These are phyloP conservation scores for Globisporangium alternatum DNA, from an alignment of 352 stramenopile species.

Conservation along the genomic window DNA sequence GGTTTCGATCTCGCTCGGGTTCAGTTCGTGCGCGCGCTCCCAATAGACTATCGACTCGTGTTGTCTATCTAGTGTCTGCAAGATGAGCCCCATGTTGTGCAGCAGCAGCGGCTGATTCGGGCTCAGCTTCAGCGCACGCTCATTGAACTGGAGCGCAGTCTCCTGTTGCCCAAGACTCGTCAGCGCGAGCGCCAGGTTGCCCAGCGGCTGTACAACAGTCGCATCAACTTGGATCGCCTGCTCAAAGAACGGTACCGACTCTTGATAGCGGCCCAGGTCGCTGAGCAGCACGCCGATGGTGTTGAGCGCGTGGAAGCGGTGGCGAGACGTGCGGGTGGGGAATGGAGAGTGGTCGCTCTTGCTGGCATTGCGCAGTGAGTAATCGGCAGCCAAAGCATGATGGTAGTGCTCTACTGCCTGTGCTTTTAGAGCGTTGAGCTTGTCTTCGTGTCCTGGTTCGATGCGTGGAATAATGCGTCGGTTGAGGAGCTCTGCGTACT, in stretches of 20 bases:
- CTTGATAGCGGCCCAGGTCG: constrained; percentile 2
- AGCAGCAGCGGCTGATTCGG: constrained; percentile 22
- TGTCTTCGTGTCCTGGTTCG: background rate
- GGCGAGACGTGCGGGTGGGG: background rate
- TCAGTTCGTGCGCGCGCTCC: constrained; percentile 6
- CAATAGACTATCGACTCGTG: constrained; percentile 16
- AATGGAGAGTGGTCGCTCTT: background rate
- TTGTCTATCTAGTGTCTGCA: constrained; percentile 6
- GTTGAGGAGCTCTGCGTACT: constrained; percentile 18
- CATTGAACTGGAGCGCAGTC: constrained; percentile 14
- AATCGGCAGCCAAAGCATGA: background rate
- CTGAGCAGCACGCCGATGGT: constrained; percentile 25
- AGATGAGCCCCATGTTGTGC: constrained; percentile 28
- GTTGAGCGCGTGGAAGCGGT: constrained; percentile 23
- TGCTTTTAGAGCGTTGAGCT: background rate
- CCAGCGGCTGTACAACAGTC: constrained; percentile 14
- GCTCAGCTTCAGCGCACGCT: constrained; percentile 12
- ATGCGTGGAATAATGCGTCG: constrained; percentile 2
- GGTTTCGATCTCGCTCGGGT: constrained; percentile 14
- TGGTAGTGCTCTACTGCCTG: constrained; percentile 15
- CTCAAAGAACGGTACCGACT: constrained; percentile 19
- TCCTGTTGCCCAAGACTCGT: constrained; percentile 13
- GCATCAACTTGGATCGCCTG: constrained; percentile 11
- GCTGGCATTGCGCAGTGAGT: background rate
- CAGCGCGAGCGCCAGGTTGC: constrained; percentile 23